Evolutionary conservation across 306 rosid genomes (phyloP), one percentile per base, ranked within the genome.

Genomic region (Glycine tomentella): DNA sequence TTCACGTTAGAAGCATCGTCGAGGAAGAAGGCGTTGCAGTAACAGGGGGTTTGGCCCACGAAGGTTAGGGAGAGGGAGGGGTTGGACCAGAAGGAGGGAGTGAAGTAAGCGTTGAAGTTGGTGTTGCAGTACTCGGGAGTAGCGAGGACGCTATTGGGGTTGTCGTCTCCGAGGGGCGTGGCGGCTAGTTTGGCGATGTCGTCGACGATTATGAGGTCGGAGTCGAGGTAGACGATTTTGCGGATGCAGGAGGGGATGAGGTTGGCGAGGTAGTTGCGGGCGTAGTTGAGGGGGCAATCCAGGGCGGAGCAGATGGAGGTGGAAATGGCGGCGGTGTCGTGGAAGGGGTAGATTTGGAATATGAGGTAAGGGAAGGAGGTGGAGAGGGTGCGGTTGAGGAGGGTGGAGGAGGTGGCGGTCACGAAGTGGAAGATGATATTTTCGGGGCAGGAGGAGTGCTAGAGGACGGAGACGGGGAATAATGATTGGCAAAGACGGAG

Each of bases 111-210:
- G 7, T 87, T 91, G 85, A 95, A 91, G 71, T 95, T 90, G 6
- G 99, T 98, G 87, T 92, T 93, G 79, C 99, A 95, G 82, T 95
- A 93, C 42, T 95, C 97, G 15, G 99, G 99, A 0, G 99, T 98
- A 12, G 98, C 99, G 8, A 95, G 91, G 38, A 92, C 94, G 9
- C n/a, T n/a, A 85, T 0, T n/a, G n/a, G n/a, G n/a, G 74, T 10
- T 0, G n/a, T n/a, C n/a, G n/a, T n/a, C n/a, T n/a, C 78, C 71
- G 5, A 95, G 90, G 0, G 86, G 91, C 0, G 90, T 95, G 3
- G 85, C 91, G 0, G 97, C 90, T 16, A 95, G 98, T 52, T 93
- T 90, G 2, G 94, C 85, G 20, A 95, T 92, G 87, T 95, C 98
- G 70, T 95, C 98, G 76, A 95, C 97, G 38, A 95, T 94, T 0